A percentile compares a stretch with the other conserved stretches of the same genome.
phyloP scores from a whole-genome alignment of 495 filamentous ascomycete genomes.

The Penicillium coprophilum region DNA sequence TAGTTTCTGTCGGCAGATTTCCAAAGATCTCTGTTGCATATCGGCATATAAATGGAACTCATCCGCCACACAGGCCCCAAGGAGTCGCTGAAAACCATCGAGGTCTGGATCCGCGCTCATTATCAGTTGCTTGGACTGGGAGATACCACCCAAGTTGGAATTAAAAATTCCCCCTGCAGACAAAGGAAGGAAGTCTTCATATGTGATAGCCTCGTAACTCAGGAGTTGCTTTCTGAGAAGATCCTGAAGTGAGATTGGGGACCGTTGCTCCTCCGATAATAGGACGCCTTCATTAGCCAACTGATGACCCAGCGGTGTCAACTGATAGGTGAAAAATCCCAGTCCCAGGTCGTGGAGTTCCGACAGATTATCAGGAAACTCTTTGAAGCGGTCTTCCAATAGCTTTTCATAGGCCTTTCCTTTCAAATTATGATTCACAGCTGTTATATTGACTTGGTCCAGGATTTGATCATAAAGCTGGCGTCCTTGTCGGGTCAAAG shows the following conservation, averaged over 20 bases:
- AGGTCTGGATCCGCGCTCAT: constrained; percentile 34
- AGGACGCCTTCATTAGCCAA: constrained; percentile 3
- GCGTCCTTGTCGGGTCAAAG: constrained; percentile 39
- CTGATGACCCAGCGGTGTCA: constrained; percentile 6
- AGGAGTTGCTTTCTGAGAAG: constrained; percentile 27
- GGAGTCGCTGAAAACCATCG: constrained; percentile 32
- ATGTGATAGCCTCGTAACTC: constrained; percentile 23
- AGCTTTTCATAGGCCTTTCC: constrained; percentile 21
- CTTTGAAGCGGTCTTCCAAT: constrained; percentile 24
- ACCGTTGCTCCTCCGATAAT: neutral
- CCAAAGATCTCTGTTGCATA: constrained; percentile 30
- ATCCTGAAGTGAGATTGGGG: constrained; percentile 11
- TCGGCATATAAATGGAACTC: constrained; percentile 33
- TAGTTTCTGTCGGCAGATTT: constrained; percentile 22
- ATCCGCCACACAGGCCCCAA: constrained; percentile 27
- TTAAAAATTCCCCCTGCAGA: constrained; percentile 31
- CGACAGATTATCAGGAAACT: neutral
- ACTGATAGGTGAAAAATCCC: neutral
- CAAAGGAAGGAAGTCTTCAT: constrained; percentile 32
- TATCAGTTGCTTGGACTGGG: constrained; percentile 27
- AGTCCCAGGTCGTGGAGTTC: neutral
- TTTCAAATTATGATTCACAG: constrained; percentile 4
- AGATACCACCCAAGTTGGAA: constrained; percentile 24
- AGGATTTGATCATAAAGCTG: constrained; percentile 41
- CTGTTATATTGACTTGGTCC: constrained; percentile 24